Conservation (phyloP, 495 filamentous ascomycete genomes). For the Neurospora sp. region DNA sequence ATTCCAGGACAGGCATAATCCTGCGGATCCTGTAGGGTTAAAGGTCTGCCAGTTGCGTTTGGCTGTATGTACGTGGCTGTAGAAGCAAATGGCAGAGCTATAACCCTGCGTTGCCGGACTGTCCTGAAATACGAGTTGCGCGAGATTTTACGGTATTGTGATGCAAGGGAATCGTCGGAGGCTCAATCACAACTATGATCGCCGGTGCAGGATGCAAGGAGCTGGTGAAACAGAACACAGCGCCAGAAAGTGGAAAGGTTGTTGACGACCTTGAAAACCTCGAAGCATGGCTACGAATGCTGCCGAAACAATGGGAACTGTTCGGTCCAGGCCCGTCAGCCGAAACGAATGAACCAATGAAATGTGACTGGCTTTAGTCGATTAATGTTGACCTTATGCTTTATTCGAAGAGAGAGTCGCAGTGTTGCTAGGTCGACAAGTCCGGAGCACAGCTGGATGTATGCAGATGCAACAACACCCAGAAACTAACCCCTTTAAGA, state of each 20-base stretch:
- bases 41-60: not conserved
- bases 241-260: not conserved
- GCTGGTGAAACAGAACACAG: not conserved
- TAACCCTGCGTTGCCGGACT: not conserved
- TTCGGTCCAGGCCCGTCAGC: not conserved
- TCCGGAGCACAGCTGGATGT: not conserved
- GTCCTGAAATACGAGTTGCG: not conserved
- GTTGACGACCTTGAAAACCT: not conserved
- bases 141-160: not conserved
- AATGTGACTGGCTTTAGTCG: not conserved
- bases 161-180: not conserved
- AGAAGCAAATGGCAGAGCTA: not conserved
- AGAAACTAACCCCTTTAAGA: not conserved
- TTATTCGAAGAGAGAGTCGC: not conserved
- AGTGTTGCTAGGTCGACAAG: not conserved
- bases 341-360: not conserved
- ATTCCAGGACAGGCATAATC: not conserved
- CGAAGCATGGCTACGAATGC: not conserved
- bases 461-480: not conserved
- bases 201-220: not conserved
- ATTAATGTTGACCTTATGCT: not conserved
- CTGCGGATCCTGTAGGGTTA: not conserved
- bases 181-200: not conserved
- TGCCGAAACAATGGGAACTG: not conserved
- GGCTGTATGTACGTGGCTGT: not conserved